A percentile compares a stretch with the other conserved stretches of the same genome.
phyloP scores from a whole-genome alignment of 192 early-diverging fungal species.

The Podila epigama region DNA sequence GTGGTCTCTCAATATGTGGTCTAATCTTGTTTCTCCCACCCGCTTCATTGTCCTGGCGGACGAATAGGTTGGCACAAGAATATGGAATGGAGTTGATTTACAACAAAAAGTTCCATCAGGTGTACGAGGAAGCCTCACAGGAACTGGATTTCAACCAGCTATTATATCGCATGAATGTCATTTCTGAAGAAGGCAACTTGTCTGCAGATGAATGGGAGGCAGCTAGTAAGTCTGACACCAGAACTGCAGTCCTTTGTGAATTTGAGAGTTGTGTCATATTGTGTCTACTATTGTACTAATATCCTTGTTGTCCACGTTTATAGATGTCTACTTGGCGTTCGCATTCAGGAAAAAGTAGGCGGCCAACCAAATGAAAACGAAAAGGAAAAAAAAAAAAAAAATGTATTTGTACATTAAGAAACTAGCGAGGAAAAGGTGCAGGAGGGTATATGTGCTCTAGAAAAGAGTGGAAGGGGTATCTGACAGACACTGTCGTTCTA shows the following conservation, averaged over 20 bases:
- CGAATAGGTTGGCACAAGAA: conserved; percentile 76
- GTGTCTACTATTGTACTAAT: not conserved
- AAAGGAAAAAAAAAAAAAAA: not conserved
- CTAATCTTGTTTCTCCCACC: too few species aligned
- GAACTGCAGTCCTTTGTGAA: not conserved
- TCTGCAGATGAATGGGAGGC: conserved; percentile 94
- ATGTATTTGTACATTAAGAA: not conserved
- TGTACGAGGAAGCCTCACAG: conserved; percentile 71
- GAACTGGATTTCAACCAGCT: conserved; percentile 64
- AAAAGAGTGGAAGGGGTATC: not conserved
- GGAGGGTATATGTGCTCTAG: not conserved
- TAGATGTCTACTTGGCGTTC: conserved; percentile 74
- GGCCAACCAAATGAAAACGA: not conserved
- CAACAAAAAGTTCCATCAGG: conserved; percentile 82
- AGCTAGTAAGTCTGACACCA: conserved; percentile 59
- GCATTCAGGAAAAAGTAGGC: conserved; percentile 68
- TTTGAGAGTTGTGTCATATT: too few species aligned
- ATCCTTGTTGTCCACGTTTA: not conserved
- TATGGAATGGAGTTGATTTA: conserved; percentile 82
- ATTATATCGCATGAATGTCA: conserved; percentile 84
- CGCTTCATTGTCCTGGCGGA: too few species aligned
- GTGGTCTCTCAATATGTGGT: too few species aligned
- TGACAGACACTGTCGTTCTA: conserved; percentile 2
- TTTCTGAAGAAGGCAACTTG: conserved; percentile 71
- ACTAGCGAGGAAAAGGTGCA: too few species aligned